Evolutionary conservation across 129 eudicot species (phyloP).

Genomic region (Chrysanthemum seticuspe): DNA sequence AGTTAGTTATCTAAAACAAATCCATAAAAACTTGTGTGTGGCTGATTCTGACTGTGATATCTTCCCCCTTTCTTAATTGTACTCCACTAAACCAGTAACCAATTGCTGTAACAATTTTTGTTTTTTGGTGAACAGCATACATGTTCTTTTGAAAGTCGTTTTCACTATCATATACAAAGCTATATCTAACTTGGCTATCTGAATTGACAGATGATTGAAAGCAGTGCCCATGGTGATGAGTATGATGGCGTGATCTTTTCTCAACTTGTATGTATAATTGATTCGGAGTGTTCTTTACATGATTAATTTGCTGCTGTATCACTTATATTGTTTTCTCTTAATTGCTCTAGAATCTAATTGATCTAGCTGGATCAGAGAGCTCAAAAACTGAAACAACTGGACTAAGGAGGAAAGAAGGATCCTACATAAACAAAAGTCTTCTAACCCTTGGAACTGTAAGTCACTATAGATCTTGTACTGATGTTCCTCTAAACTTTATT

Average conservation of each 20-base stretch:
- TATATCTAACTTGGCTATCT: slow-evolving; percentile 17
- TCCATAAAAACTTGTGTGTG: neutral
- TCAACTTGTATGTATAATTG: slow-evolving; percentile 63
- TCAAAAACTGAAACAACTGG: slow-evolving; percentile 99
- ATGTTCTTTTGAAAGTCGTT: neutral
- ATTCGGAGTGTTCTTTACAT: neutral
- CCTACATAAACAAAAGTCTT: slow-evolving; percentile 98
- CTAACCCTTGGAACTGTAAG: slow-evolving; percentile 98
- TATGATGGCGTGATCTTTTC: slow-evolving; percentile 94
- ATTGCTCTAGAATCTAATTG: slow-evolving; percentile 61
- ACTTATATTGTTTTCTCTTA: slow-evolving; percentile 13
- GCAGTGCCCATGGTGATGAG: slow-evolving; percentile 94
- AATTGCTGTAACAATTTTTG: neutral
- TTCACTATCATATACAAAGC: slow-evolving; percentile 14
- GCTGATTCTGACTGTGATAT: neutral
- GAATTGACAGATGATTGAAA: slow-evolving; percentile 78
- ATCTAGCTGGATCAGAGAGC: slow-evolving; percentile 98
- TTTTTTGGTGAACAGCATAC: slow-evolving; percentile 2
- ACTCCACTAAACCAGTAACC: neutral
- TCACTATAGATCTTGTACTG: slow-evolving; percentile 18
- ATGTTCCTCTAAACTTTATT: neutral
- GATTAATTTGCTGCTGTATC: slow-evolving; percentile 4
- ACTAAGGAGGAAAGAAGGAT: slow-evolving; percentile 94
- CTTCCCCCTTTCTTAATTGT: neutral
- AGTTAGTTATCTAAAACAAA: neutral